phyloP scores from a whole-genome alignment of 345 rosid genomes.

The Ceriops zippeliana region DNA sequence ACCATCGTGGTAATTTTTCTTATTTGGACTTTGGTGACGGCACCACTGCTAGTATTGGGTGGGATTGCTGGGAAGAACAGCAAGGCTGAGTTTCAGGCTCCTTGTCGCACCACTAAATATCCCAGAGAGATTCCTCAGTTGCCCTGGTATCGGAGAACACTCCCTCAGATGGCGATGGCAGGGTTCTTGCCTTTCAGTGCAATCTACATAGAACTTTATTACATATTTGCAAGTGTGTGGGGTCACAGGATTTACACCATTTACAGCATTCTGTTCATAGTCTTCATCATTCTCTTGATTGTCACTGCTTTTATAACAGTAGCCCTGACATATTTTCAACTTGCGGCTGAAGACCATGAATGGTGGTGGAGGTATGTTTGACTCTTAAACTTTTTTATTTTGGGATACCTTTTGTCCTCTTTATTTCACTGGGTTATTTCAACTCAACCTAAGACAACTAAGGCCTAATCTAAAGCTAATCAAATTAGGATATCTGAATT shows the following conservation, averaged over 20 bases:
- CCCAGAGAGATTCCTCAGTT: constrained; percentile 76
- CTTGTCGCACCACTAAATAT: constrained; percentile 79
- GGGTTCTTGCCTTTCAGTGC: constrained; percentile 80
- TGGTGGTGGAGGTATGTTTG: constrained; percentile 85
- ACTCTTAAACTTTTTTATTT: constrained; percentile 3
- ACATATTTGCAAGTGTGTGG: constrained; percentile 87
- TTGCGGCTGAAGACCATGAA: constrained; percentile 88
- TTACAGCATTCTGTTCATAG: constrained; percentile 77
- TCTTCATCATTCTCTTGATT: constrained; percentile 71
- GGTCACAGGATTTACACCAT: constrained; percentile 87
- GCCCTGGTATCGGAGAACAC: constrained; percentile 79
- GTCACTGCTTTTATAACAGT: constrained; percentile 92
- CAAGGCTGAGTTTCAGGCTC: constrained; percentile 90
- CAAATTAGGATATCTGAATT: too few relatives aligned
- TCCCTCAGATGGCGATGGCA: constrained; percentile 96
- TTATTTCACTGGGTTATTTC: neutral
- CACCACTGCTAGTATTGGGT: constrained; percentile 83
- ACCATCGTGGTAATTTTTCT: constrained; percentile 80
- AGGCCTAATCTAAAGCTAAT: too few relatives aligned
- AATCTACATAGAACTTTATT: constrained; percentile 82
- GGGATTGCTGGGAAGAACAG: constrained; percentile 95
- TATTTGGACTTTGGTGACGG: constrained; percentile 80
- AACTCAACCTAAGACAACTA: too few relatives aligned
- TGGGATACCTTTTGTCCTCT: neutral
- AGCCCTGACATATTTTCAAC: constrained; percentile 90